A percentile compares a stretch with the other conserved stretches of the same genome.
Evolutionary conservation across 2,329 filamentous ascomycete genomes (phyloP).

Genomic region (Aureobasidium namibiae): DNA sequence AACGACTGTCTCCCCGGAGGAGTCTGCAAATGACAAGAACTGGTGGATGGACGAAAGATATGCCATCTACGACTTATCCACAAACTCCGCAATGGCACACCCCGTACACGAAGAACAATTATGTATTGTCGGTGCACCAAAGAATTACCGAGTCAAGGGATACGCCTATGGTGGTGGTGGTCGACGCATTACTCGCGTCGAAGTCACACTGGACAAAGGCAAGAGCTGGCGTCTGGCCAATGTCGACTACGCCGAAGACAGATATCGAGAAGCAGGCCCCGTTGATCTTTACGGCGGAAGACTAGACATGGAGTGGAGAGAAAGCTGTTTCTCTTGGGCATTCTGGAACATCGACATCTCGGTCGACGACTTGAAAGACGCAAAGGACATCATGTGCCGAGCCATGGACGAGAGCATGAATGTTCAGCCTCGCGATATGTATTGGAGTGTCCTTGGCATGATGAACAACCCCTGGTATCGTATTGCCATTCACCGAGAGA

Average conservation of each 20-base stretch:
- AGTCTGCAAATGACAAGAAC: conserved; percentile 61
- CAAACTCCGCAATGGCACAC: conserved; percentile 74
- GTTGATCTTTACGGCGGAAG: conserved; percentile 65
- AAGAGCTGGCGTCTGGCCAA: conserved; percentile 70
- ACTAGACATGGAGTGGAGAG: conserved; percentile 73
- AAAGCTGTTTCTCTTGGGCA: conserved; percentile 83
- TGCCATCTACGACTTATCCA: conserved; percentile 84
- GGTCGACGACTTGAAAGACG: conserved; percentile 50
- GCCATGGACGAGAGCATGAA: conserved; percentile 89
- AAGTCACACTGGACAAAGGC: conserved; percentile 76
- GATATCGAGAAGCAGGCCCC: conserved; percentile 60
- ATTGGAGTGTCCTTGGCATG: conserved; percentile 92
- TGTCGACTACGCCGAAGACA: conserved; percentile 77
- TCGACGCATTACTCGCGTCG: conserved; percentile 71
- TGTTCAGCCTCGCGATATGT: conserved; percentile 84
- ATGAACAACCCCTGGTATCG: conserved; percentile 98
- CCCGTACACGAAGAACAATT: conserved; percentile 70
- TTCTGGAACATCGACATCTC: conserved; percentile 74
- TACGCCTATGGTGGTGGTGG: conserved; percentile 89
- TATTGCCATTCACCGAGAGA: conserved; percentile 64
- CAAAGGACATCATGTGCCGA: conserved; percentile 69
- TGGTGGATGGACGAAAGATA: conserved; percentile 88
- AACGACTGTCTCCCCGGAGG: conserved; percentile 76
- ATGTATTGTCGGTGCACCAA: conserved; percentile 37
- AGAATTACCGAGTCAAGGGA: conserved; percentile 58